Conservation (phyloP, 2,329 filamentous ascomycete genomes). For the Emericellopsis cladophorae region DNA sequence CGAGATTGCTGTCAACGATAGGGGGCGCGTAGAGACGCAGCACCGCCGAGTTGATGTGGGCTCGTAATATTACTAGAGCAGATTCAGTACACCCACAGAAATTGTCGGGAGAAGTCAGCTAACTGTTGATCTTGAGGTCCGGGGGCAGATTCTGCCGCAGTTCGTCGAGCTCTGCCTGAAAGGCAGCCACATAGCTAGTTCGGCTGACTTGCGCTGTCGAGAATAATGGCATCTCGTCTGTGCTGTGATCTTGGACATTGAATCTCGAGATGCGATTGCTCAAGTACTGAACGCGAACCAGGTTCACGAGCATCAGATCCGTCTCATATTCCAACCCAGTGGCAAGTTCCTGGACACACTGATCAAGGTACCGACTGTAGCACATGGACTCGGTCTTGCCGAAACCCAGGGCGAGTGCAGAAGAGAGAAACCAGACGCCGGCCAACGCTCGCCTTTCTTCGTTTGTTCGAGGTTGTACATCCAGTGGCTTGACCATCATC, state of each 20-base stretch:
- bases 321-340: conserved; percentile 28
- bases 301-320: conserved; percentile 30
- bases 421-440: conserved; percentile 41
- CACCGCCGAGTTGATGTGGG: conserved; percentile 24
- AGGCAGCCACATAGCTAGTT: conserved; percentile 25
- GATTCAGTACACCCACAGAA: not conserved
- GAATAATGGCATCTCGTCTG: conserved; percentile 19
- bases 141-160: conserved; percentile 21
- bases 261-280: conserved; percentile 33
- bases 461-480: conserved; percentile 20
- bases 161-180: conserved; percentile 30
- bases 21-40: conserved; percentile 36
- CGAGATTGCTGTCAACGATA: conserved; percentile 22
- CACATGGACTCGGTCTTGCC: conserved; percentile 32
- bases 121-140: conserved; percentile 23
- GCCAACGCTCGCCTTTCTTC: conserved; percentile 39
- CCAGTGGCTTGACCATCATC: conserved; percentile 25
- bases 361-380: conserved; percentile 38
- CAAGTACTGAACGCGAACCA: conserved; percentile 36
- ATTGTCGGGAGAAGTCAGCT: conserved; percentile 5
- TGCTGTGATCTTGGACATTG: conserved; percentile 18
- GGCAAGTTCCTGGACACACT: conserved; percentile 33
- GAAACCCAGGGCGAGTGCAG: conserved; percentile 30
- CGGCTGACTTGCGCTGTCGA: conserved; percentile 27
- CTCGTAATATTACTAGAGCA: conserved; percentile 21